These are phyloP conservation scores for Leishmania mexicana DNA, from an alignment of 208 protist genomes.

Conservation along the genomic window DNA sequence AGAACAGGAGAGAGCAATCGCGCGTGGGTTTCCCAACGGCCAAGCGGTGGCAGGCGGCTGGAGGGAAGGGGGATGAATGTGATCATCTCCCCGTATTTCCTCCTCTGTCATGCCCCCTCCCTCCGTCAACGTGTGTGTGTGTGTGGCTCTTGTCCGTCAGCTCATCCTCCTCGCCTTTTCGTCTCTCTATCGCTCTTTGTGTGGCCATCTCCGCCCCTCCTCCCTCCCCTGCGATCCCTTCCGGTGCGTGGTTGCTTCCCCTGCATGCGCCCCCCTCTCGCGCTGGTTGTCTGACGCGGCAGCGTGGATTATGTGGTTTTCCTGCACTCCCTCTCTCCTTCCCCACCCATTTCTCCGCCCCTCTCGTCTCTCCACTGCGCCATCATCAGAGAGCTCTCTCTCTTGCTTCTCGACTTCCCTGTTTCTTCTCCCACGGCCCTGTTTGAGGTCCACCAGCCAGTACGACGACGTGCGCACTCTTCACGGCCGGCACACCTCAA, in stretches of 20 bases:
- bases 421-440: background rate
- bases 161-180: background rate
- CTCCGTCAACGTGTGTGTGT: background rate
- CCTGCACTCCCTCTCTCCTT: background rate
- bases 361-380: background rate
- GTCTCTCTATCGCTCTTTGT: background rate
- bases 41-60: background rate
- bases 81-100: background rate
- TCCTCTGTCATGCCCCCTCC: background rate
- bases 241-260: background rate
- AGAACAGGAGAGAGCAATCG: background rate
- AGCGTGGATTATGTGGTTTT: background rate
- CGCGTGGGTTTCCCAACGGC: background rate
- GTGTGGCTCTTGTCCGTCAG: background rate
- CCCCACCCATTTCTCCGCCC: too few relatives aligned
- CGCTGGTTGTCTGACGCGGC: background rate
- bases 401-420: background rate
- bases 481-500: background rate
- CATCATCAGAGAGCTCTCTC: background rate
- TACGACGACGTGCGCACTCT: background rate
- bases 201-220: background rate
- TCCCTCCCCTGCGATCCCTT: conserved; percentile 1
- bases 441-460: background rate
- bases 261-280: background rate
- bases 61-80: background rate